Percentiles rank a stretch among this genome's conserved stretches.
phyloP scores from a whole-genome alignment of 2,329 filamentous ascomycete genomes.

The Calycina herbarum region DNA sequence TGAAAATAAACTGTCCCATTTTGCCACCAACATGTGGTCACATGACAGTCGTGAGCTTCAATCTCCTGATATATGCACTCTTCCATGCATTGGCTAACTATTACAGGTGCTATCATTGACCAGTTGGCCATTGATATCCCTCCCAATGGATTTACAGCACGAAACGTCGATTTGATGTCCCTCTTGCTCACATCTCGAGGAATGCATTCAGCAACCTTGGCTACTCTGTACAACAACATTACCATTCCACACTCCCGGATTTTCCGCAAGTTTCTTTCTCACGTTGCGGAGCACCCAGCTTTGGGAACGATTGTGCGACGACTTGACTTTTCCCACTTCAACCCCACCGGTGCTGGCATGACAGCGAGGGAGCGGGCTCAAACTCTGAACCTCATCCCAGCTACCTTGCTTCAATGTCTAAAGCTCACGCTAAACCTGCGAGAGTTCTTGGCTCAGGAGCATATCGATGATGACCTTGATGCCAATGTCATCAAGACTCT shows the following conservation, averaged over 20 bases:
- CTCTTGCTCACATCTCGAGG: slow-evolving; percentile 74
- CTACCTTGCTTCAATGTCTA: slow-evolving; percentile 71
- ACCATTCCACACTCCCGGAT: slow-evolving; percentile 81
- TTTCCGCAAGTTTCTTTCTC: slow-evolving; percentile 77
- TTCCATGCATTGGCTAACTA: slow-evolving; percentile 18
- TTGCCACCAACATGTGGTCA: slow-evolving; percentile 8
- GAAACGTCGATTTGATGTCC: slow-evolving; percentile 77
- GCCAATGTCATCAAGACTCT: slow-evolving; percentile 68
- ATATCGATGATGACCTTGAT: slow-evolving; percentile 74
- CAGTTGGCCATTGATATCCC: slow-evolving; percentile 72
- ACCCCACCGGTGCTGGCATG: slow-evolving; percentile 73
- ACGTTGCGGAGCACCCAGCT: slow-evolving; percentile 64
- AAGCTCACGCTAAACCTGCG: slow-evolving; percentile 70
- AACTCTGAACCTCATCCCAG: slow-evolving; percentile 73
- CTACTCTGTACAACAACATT: slow-evolving; percentile 75
- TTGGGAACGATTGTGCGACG: slow-evolving; percentile 76
- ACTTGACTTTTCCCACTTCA: slow-evolving; percentile 84
- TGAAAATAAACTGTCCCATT: neutral
- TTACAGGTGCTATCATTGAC: slow-evolving; percentile 69
- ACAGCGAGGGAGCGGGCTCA: slow-evolving; percentile 73
- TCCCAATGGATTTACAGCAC: slow-evolving; percentile 71
- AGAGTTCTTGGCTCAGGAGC: slow-evolving; percentile 79
- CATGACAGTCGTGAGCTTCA: slow-evolving; percentile 8
- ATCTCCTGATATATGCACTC: neutral
- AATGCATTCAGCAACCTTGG: slow-evolving; percentile 70